Evolutionary conservation across 1,284 basidiomycete species (phyloP), one percentile per base, ranked within the genome.

Genomic region (Tilletia horrida): DNA sequence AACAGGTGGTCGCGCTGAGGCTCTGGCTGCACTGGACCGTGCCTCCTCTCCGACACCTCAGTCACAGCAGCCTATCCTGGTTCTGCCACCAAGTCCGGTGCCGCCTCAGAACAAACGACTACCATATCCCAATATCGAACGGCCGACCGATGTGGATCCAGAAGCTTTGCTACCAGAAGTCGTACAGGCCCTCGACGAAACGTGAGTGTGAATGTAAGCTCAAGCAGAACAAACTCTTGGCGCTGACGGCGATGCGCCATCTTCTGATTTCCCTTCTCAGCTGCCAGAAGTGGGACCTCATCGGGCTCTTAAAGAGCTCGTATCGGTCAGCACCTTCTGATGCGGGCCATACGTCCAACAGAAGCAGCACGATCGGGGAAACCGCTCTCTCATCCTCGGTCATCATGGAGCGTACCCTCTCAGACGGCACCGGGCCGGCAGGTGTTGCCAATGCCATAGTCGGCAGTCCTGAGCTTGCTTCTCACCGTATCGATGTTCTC

Each of bases 141-240:
- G 69, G 35, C 69, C 76, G 1, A 48, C 75, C n/a, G 69, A 77
- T 61, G 73, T 73, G 16, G 76, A 77, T 45, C 45, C 70, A 2
- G 65, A 70, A 9, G 71, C 71, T 8, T 63, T 75, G 2, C 62
- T 68, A 23, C 35, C 67, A 1, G 44, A 66, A 0, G 64, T 77
- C 11, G 29, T 67, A 14, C 31, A 63, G 3, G 67, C 70, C 29
- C 50, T 77, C n/a, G 52, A 66, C 6, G 47, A 63, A 18, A 63
- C 62, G 61, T 63, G 31, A 44, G 66, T 57, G 21, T 6, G n/a
- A n/a, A 40, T 0, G 6, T 40, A 40, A 6, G 35, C 6, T 40
- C 35, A 11, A 40, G 35, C 35, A 40, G 35, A 4, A 6, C 35
- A 40, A 40, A 11, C 35, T 4, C 4, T 40, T 11, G 4, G 35